Evolutionary conservation across 2,329 filamentous ascomycete genomes (phyloP).

Genomic region (Gnomoniopsis smithogilvyi): DNA sequence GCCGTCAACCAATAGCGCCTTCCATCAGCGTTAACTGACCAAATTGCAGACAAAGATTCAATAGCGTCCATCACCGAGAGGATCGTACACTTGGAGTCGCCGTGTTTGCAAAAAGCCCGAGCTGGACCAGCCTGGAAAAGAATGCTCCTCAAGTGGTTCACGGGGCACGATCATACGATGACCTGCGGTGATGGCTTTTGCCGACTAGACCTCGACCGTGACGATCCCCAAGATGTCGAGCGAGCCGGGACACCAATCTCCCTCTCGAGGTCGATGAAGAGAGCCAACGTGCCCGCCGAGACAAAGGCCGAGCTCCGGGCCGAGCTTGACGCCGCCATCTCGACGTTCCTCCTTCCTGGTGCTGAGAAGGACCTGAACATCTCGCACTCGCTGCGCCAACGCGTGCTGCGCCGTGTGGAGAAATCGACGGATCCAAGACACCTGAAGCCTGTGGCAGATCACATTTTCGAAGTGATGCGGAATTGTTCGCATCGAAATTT

Average conservation of each 20-base stretch:
- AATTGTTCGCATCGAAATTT: conserved; percentile 50
- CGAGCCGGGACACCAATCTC: not conserved
- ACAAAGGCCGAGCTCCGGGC: conserved; percentile 19
- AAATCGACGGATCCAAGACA: conserved; percentile 34
- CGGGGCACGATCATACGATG: not conserved
- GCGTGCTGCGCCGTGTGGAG: conserved; percentile 34
- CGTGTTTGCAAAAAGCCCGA: conserved; percentile 6
- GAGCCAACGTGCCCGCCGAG: conserved; percentile 3
- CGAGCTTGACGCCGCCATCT: conserved; percentile 36
- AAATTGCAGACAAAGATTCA: conserved; percentile 6
- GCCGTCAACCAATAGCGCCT: not conserved
- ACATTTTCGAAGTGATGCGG: conserved; percentile 42
- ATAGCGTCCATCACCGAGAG: conserved; percentile 13
- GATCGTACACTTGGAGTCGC: conserved; percentile 14
- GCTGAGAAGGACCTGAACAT: conserved; percentile 46
- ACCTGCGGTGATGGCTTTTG: not conserved
- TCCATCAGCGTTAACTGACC: not conserved
- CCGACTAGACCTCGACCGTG: not conserved
- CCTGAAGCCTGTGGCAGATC: conserved; percentile 42
- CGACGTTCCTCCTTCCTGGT: conserved; percentile 37
- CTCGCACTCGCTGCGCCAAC: conserved; percentile 37
- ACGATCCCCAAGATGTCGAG: not conserved
- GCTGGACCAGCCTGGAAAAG: conserved; percentile 8
- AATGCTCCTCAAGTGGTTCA: not conserved
- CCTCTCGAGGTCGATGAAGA: conserved; percentile 20